These are phyloP conservation scores for Beauveria medogensis DNA, from an alignment of 2,329 filamentous ascomycete species.

Conservation along the genomic window DNA sequence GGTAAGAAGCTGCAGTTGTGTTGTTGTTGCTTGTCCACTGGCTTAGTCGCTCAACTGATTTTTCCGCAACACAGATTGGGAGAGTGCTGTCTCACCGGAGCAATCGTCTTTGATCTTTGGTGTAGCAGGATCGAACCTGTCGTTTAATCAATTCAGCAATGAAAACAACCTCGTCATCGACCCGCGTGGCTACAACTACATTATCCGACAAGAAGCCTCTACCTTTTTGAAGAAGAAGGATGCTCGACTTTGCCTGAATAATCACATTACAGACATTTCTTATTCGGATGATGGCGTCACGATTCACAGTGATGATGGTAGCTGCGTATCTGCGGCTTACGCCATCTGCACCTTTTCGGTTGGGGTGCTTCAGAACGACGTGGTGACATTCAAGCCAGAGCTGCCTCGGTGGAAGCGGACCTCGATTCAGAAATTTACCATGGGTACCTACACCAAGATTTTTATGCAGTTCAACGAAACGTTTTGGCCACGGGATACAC, in stretches of 20 bases:
- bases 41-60: background rate
- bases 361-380: conserved; percentile 57
- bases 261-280: conserved; percentile 44
- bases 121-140: conserved; percentile 48
- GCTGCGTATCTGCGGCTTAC: conserved; percentile 50
- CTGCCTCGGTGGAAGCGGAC: conserved; percentile 57
- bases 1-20: conserved; percentile 17
- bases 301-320: conserved; percentile 43
- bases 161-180: conserved; percentile 55
- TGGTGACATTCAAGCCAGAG: conserved; percentile 47
- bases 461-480: conserved; percentile 61
- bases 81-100: conserved; percentile 38
- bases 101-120: conserved; percentile 48
- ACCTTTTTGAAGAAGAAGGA: conserved; percentile 51
- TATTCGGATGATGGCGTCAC: conserved; percentile 46
- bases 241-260: conserved; percentile 48
- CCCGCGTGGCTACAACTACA: conserved; percentile 51
- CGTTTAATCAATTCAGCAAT: conserved; percentile 54
- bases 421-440: conserved; percentile 55
- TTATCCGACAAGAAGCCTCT: conserved; percentile 47
- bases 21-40: background rate
- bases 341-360: conserved; percentile 61
- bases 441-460: conserved; percentile 68
- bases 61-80: conserved; percentile 4
- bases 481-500: conserved; percentile 48